Evolutionary conservation across 192 early-diverging fungal genomes (phyloP).

Genomic region (Dispira simplex): DNA sequence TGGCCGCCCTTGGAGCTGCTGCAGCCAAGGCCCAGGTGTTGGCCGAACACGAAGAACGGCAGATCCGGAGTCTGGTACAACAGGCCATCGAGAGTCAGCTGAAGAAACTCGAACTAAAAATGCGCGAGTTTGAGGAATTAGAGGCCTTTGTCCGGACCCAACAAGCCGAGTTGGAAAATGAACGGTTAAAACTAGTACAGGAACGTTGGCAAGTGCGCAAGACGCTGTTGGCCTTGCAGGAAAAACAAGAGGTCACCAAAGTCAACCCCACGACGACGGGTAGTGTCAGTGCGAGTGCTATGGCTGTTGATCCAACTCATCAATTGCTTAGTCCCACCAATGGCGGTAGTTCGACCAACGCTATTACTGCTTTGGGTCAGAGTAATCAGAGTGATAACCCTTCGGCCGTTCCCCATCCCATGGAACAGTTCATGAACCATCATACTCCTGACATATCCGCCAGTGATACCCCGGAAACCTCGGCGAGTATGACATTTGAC

Average conservation of each 20-base stretch:
- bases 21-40: conserved; percentile 78
- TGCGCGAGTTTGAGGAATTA: conserved; percentile 85
- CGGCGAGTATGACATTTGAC: too few species aligned
- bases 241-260: not conserved
- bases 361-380: not conserved
- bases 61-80: conserved; percentile 68
- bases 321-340: not conserved
- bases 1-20: conserved; percentile 80
- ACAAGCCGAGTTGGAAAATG: conserved; percentile 52
- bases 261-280: not conserved
- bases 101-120: conserved; percentile 80
- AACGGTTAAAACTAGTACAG: conserved; percentile 26
- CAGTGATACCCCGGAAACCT: too few species aligned
- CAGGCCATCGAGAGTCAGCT: conserved; percentile 75
- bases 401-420: too few species aligned
- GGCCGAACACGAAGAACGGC: conserved; percentile 70
- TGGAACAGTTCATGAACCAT: too few species aligned
- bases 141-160: conserved; percentile 83
- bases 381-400: too few species aligned
- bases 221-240: not conserved
- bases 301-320: not conserved
- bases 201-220: conserved; percentile 20
- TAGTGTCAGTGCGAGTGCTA: not conserved
- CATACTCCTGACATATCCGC: too few species aligned
- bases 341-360: not conserved